Percentiles rank a stretch among this genome's conserved stretches.
Evolutionary conservation across 495 filamentous ascomycete genomes (phyloP).

Genomic region (Jackrogersella minutella): DNA sequence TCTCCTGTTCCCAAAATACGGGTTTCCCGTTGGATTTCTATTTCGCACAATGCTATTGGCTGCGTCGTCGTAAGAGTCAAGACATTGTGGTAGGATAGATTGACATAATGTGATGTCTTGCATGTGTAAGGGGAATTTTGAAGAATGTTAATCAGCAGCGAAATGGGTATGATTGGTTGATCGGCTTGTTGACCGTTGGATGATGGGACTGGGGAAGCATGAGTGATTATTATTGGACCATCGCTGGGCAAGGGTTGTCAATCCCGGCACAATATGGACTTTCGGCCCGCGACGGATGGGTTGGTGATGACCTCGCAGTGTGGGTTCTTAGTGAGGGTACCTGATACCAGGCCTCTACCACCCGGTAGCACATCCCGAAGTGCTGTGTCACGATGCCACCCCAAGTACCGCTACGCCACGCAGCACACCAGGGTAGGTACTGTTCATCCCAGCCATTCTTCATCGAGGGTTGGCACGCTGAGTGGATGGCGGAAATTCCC

Average conservation of each 20-base stretch:
- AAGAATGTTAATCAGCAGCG: slow-evolving; percentile 25
- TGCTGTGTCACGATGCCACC: slow-evolving; percentile 35
- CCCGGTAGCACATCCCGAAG: slow-evolving; percentile 42
- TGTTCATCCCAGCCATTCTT: slow-evolving; percentile 28
- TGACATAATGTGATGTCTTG: slow-evolving; percentile 36
- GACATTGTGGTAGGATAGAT: not conserved
- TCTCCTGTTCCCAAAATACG: slow-evolving; percentile 12
- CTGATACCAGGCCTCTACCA: slow-evolving; percentile 10
- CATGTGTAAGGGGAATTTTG: slow-evolving; percentile 36
- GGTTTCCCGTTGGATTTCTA: not conserved
- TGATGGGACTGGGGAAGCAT: slow-evolving; percentile 34
- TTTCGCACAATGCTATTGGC: slow-evolving; percentile 20
- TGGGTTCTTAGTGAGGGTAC: slow-evolving; percentile 10
- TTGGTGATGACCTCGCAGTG: slow-evolving; percentile 1
- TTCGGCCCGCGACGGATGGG: slow-evolving; percentile 40
- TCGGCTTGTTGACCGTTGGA: slow-evolving; percentile 33
- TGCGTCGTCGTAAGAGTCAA: not conserved
- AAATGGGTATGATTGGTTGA: slow-evolving; percentile 10
- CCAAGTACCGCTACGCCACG: slow-evolving; percentile 29
- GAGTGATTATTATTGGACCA: slow-evolving; percentile 20
- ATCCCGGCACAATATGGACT: slow-evolving; percentile 44
- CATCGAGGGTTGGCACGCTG: slow-evolving; percentile 18
- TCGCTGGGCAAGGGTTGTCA: slow-evolving; percentile 19
- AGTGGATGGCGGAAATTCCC: slow-evolving; percentile 17
- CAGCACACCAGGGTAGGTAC: slow-evolving; percentile 11